Percentiles rank a stretch among this genome's conserved stretches.
phyloP scores from a whole-genome alignment of 2,329 filamentous ascomycete species.

The Pleoardoris graminearum region DNA sequence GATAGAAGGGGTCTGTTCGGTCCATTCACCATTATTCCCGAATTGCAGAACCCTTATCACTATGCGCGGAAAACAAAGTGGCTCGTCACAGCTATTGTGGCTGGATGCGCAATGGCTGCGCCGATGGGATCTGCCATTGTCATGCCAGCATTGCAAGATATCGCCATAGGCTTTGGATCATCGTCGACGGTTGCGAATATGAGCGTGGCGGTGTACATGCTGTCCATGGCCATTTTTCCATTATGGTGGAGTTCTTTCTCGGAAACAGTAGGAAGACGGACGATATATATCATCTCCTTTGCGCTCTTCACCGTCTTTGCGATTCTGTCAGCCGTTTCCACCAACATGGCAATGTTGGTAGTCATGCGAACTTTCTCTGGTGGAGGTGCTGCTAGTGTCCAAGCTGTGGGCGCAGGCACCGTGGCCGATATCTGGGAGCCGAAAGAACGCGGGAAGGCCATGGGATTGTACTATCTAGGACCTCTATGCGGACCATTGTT shows the following conservation, averaged over 20 bases:
- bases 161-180: slow-evolving; percentile 37
- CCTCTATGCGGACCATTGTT: slow-evolving; percentile 37
- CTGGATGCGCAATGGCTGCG: slow-evolving; percentile 73
- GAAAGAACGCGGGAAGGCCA: slow-evolving; percentile 35
- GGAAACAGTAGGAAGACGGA: slow-evolving; percentile 34
- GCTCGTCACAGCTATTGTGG: slow-evolving; percentile 77
- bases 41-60: slow-evolving; percentile 74
- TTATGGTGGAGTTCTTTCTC: slow-evolving; percentile 44
- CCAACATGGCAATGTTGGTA: slow-evolving; percentile 38
- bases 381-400: slow-evolving; percentile 37
- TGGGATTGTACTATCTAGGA: slow-evolving; percentile 41
- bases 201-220: slow-evolving; percentile 48
- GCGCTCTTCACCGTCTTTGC: slow-evolving; percentile 30
- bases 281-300: slow-evolving; percentile 41
- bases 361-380: slow-evolving; percentile 36
- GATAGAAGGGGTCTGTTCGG: slow-evolving; percentile 74
- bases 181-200: slow-evolving; percentile 44
- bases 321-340: slow-evolving; percentile 33
- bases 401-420: slow-evolving; percentile 39
- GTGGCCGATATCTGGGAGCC: slow-evolving; percentile 41
- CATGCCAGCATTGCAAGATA: slow-evolving; percentile 57
- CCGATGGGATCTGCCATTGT: slow-evolving; percentile 86
- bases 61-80: slow-evolving; percentile 79
- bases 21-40: slow-evolving; percentile 71
- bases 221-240: slow-evolving; percentile 48